Conservation (phyloP, 495 filamentous ascomycete species). For the Wilcoxina mikolae region DNA sequence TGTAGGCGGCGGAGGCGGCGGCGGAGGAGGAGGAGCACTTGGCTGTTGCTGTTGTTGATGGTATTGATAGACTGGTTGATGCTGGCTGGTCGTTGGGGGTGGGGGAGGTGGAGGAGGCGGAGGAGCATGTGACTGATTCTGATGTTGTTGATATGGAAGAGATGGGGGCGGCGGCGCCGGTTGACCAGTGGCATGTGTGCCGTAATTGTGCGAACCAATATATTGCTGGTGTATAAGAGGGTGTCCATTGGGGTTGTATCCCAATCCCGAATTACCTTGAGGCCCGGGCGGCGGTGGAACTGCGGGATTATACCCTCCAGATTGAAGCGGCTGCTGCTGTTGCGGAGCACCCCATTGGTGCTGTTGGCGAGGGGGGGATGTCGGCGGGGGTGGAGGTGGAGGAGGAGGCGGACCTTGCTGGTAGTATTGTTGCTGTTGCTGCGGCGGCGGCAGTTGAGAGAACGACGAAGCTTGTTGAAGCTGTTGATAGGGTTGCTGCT, state of each 20-base stretch:
- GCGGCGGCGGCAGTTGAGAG: conserved; percentile 10
- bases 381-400: conserved; percentile 7
- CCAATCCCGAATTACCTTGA: conserved; percentile 6
- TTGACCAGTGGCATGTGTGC: conserved; percentile 4
- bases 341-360: conserved; percentile 10
- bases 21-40: conserved; percentile 2
- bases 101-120: conserved; percentile 4
- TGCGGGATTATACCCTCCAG: conserved; percentile 13
- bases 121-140: conserved; percentile 10
- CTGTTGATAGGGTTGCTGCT: conserved; percentile 12
- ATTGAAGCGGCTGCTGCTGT: conserved; percentile 7
- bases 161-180: conserved; percentile 16
- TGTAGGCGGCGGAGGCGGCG: conserved; percentile 3
- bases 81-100: background rate
- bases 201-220: background rate
- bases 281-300: conserved; percentile 7
- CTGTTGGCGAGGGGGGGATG: conserved; percentile 11
- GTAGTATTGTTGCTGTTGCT: conserved; percentile 12
- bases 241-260: conserved; percentile 7
- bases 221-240: background rate
- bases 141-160: conserved; percentile 7
- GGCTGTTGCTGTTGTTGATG: conserved; percentile 13
- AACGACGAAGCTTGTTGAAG: too few relatives aligned
- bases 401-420: conserved; percentile 11
- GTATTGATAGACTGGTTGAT: conserved; percentile 8